phyloP scores from a whole-genome alignment of 495 filamentous ascomycete genomes.

The Friedmanniomyces endolithicus region DNA sequence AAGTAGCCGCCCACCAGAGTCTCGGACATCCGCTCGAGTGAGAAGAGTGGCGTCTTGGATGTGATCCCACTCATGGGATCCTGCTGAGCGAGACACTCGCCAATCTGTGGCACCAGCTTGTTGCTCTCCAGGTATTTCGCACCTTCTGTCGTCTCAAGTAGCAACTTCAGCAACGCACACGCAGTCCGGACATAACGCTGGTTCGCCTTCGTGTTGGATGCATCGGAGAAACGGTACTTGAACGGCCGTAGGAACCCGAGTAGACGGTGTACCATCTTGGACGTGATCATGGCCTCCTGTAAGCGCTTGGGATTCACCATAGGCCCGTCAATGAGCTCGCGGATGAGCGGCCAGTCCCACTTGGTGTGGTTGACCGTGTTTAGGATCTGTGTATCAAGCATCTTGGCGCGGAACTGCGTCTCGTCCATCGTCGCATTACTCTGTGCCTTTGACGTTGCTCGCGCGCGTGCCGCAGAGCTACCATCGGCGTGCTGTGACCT shows the following conservation, averaged over 20 bases:
- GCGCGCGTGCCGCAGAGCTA: slow-evolving; percentile 13
- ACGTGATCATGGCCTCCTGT: slow-evolving; percentile 86
- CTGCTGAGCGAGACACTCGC: slow-evolving; percentile 87
- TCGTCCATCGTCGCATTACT: slow-evolving; percentile 71
- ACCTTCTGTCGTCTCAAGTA: slow-evolving; percentile 75
- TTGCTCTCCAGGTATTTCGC: slow-evolving; percentile 75
- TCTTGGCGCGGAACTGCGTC: slow-evolving; percentile 65
- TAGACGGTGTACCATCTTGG: slow-evolving; percentile 88
- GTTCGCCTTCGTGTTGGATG: slow-evolving; percentile 75
- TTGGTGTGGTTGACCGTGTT: slow-evolving; percentile 76
- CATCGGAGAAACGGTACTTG: slow-evolving; percentile 84
- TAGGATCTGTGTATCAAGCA: slow-evolving; percentile 79
- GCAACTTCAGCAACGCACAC: slow-evolving; percentile 70
- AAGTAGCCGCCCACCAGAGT: slow-evolving; percentile 89
- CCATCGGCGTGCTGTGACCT: slow-evolving; percentile 30
- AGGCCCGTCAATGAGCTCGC: slow-evolving; percentile 84
- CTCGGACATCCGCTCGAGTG: slow-evolving; percentile 63
- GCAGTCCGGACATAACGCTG: slow-evolving; percentile 88
- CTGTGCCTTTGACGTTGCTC: slow-evolving; percentile 51
- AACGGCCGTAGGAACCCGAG: slow-evolving; percentile 93
- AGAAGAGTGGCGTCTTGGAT: slow-evolving; percentile 77
- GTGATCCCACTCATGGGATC: slow-evolving; percentile 86
- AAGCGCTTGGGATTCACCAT: slow-evolving; percentile 82
- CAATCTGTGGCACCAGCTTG: slow-evolving; percentile 84
- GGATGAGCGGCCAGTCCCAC: slow-evolving; percentile 93